phyloP scores from a whole-genome alignment of 306 rosid genomes.

The Leucaena leucocephala region DNA sequence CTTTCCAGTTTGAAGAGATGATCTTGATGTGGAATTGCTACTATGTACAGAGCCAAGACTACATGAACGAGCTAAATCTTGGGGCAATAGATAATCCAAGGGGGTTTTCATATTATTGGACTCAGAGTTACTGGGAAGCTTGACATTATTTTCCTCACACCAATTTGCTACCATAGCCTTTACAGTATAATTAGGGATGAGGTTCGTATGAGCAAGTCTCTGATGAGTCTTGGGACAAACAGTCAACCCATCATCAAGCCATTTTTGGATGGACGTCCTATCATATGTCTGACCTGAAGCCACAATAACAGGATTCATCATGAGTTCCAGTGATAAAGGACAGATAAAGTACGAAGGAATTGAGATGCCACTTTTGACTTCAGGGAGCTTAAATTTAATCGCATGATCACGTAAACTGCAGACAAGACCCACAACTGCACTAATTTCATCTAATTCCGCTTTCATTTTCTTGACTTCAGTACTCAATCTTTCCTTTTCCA shows the following conservation, averaged over 20 bases:
- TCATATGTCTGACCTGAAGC: constrained; percentile 96
- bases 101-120: constrained; percentile 40
- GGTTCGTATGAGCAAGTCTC: constrained; percentile 67
- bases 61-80: constrained; percentile 44
- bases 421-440: constrained; percentile 68
- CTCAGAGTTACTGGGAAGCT: constrained; percentile 41
- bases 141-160: constrained; percentile 82
- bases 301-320: constrained; percentile 90
- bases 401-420: constrained; percentile 61
- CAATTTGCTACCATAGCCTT: constrained; percentile 90
- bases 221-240: constrained; percentile 88
- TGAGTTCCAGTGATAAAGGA: constrained; percentile 83
- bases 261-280: constrained; percentile 74
- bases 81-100: constrained; percentile 41
- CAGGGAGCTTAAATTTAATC: constrained; percentile 55
- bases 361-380: constrained; percentile 54
- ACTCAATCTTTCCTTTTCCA: constrained; percentile 76
- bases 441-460: constrained; percentile 55
- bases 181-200: constrained; percentile 84
- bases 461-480: constrained; percentile 57
- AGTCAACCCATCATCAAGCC: constrained; percentile 81
- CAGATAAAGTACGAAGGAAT: constrained; percentile 85
- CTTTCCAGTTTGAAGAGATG: constrained; percentile 59
- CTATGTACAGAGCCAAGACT: constrained; percentile 47
- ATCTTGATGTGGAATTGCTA: constrained; percentile 61